phyloP scores from a whole-genome alignment of 768 basidiomycete genomes.

The Amanita exitialis region DNA sequence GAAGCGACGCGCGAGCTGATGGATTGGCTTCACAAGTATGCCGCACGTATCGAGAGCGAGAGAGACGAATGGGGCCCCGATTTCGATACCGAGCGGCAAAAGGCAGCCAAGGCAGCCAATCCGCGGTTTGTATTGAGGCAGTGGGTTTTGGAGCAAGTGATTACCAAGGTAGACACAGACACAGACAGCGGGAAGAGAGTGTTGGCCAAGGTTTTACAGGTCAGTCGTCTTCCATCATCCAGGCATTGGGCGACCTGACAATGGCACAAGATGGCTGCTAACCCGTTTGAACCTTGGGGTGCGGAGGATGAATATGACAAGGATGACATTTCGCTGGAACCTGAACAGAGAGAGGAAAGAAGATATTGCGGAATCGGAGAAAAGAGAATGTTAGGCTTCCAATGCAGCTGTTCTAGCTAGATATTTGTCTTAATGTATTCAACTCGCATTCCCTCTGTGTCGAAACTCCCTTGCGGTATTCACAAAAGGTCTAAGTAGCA shows the following conservation, averaged over 20 bases:
- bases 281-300: constrained; percentile 85
- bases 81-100: constrained; percentile 35
- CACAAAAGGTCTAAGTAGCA: constrained; percentile 42
- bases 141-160: constrained; percentile 94
- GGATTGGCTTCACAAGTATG: constrained; percentile 57
- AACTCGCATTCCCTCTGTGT: neutral
- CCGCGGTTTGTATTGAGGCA: constrained; percentile 91
- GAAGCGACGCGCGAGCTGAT: constrained; percentile 43
- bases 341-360: constrained; percentile 59
- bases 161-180: constrained; percentile 63
- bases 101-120: constrained; percentile 52
- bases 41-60: constrained; percentile 46
- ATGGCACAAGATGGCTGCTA: constrained; percentile 65
- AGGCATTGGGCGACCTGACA: constrained; percentile 1
- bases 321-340: constrained; percentile 26
- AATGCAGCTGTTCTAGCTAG: constrained; percentile 89
- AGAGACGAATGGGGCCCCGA: constrained; percentile 34
- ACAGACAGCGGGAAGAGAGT: constrained; percentile 50
- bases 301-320: constrained; percentile 50
- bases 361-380: constrained; percentile 74
- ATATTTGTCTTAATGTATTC: neutral
- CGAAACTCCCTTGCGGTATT: neutral
- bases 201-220: constrained; percentile 75
- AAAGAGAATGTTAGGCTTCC: constrained; percentile 73
- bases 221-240: constrained; percentile 24